Percentiles rank a stretch among this genome's conserved stretches.
These are phyloP conservation scores for Schoenoplectus tabernaemontani DNA, from an alignment of 202 grass and related monocot species.

Conservation along the genomic window DNA sequence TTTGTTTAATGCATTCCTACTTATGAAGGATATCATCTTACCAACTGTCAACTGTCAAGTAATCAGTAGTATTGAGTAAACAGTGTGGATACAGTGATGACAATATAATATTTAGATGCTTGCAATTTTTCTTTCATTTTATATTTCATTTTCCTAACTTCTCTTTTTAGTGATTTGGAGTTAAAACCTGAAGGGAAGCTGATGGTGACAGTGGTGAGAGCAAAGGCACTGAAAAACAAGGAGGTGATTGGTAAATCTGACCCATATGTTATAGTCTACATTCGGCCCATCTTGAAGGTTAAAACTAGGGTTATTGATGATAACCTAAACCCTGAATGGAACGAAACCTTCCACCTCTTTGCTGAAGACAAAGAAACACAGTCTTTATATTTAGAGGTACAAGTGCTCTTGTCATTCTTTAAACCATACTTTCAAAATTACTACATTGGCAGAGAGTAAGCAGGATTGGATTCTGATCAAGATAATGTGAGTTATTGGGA, in stretches of 20 bases:
- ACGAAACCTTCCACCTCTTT: conserved; percentile 78
- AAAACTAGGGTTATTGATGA: conserved; percentile 83
- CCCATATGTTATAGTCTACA: conserved; percentile 83
- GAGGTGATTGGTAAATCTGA: conserved; percentile 96
- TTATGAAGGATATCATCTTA: not conserved
- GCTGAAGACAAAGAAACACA: conserved; percentile 95
- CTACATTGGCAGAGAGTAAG: not conserved
- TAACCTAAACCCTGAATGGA: conserved; percentile 86
- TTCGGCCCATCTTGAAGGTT: conserved; percentile 86
- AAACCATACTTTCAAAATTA: not conserved
- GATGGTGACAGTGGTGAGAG: conserved; percentile 58
- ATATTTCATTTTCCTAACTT: not conserved
- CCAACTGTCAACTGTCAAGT: not conserved
- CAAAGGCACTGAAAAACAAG: conserved; percentile 77
- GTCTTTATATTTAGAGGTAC: conserved; percentile 59
- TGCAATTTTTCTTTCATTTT: not conserved
- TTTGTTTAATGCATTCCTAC: not conserved
- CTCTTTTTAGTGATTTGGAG: conserved; percentile 75
- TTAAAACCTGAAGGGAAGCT: conserved; percentile 87
- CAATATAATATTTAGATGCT: not conserved
- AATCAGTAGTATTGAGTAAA: not conserved
- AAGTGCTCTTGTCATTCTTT: not conserved
- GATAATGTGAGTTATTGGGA: too few relatives aligned
- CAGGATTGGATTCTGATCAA: not conserved
- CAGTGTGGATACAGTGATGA: not conserved